Percentiles rank a stretch among this genome's conserved stretches.
Evolutionary conservation across 140 eudicot species (phyloP).

Genomic region (Cichorium intybus): DNA sequence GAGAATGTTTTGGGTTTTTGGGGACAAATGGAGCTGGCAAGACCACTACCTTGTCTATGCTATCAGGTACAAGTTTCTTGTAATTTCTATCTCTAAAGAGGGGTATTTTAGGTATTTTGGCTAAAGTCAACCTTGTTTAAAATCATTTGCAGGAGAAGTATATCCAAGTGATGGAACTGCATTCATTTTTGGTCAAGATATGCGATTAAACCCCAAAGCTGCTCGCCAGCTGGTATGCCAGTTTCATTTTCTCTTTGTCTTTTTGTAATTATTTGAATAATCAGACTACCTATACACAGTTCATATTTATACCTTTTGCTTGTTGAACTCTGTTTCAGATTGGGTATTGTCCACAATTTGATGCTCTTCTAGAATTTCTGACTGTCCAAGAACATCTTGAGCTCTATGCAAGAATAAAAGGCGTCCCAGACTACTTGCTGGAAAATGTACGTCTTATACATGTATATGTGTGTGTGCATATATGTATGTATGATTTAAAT

Average conservation of each 20-base stretch:
- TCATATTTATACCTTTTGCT: background rate
- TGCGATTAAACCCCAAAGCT: slow-evolving; percentile 82
- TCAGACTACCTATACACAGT: background rate
- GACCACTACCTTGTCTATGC: slow-evolving; percentile 94
- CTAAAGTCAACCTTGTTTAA: background rate
- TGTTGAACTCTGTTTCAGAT: slow-evolving; percentile 51
- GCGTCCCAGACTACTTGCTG: slow-evolving; percentile 71
- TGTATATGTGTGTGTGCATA: background rate
- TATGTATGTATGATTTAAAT: background rate
- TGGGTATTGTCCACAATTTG: slow-evolving; percentile 98
- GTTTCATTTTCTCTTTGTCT: slow-evolving; percentile 7
- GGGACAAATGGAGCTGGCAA: slow-evolving; percentile 99
- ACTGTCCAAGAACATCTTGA: slow-evolving; percentile 91
- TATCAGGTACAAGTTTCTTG: slow-evolving; percentile 58
- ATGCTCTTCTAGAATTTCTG: slow-evolving; percentile 84
- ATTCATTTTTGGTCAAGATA: slow-evolving; percentile 78
- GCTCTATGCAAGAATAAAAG: slow-evolving; percentile 94
- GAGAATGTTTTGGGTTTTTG: slow-evolving; percentile 96
- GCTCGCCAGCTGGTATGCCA: slow-evolving; percentile 74
- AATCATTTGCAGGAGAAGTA: slow-evolving; percentile 65
- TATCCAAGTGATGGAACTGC: slow-evolving; percentile 91
- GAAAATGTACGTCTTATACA: slow-evolving; percentile 49
- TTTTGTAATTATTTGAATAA: background rate
- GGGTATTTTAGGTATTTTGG: slow-evolving; percentile 2
- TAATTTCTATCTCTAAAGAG: background rate